Evolutionary conservation across 1,284 basidiomycete species (phyloP), one percentile per base, ranked within the genome.

Genomic region (Irpex lacteus): DNA sequence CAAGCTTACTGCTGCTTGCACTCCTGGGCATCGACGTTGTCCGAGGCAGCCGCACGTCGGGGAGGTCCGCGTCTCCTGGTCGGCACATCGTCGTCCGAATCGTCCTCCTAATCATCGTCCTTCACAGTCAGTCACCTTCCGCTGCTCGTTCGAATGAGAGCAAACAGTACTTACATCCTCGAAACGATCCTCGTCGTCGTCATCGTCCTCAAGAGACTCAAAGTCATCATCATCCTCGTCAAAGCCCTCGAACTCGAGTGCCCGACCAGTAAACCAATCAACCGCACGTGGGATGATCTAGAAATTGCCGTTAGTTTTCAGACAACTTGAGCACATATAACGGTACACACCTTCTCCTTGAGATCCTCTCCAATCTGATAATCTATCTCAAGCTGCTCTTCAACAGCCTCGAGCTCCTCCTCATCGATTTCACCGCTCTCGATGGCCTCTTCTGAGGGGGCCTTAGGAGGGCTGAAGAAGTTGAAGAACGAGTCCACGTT

Each of bases 351-450:
- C 82, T 96, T 93, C 78, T 98, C 97, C 82, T 98, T 98, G 73
- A 99, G 82, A 78, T 99, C 97, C 82, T 98, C 97, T 60, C 96
- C 97, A 72, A 98, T 92, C 82, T 98, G 96, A 79, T 98, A 98
- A 81, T 99, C 97, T 69, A 96, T 83, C 83, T 98, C 97, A 61
- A 99, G 86, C 74, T 94, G 91, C 77, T 92, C 91, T 77, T 98
- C 96, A 63, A 98, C 84, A 67, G 94, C 94, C 66, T 94, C 92
- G 1, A 96, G 83, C 59, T 94, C 93, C 0, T 94, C 93, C n/a
- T 92, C 92, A 0, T 92, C 91, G 26, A 91, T 79, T 13, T 94
- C 92, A 4, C 86, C 90, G n/a, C 81, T 85, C 72, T 93, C 89
- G 63, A 91, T 77, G 53, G 81, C 82, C 61, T 92, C 90, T 36